phyloP scores from a whole-genome alignment of 2,329 filamentous ascomycete genomes.

The Phialophora chinensis region DNA sequence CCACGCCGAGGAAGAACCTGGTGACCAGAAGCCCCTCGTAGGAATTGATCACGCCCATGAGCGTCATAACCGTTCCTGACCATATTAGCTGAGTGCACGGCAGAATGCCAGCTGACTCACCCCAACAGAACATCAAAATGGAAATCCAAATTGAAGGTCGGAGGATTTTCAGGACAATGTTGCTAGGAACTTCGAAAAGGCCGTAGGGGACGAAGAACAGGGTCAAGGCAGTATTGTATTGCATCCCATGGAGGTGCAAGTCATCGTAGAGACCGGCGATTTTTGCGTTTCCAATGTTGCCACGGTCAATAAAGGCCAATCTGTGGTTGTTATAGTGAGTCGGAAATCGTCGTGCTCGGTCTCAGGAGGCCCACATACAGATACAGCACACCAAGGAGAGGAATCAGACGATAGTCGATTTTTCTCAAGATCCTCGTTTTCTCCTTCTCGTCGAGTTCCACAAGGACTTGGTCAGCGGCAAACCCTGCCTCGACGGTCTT shows the following conservation, averaged over 20 bases:
- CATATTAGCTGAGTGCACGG: background rate
- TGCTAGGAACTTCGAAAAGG: slow-evolving; percentile 51
- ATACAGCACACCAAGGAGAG: slow-evolving; percentile 53
- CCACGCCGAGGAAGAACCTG: slow-evolving; percentile 54
- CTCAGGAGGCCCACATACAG: slow-evolving; percentile 49
- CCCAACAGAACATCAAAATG: slow-evolving; percentile 39
- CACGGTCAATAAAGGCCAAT: slow-evolving; percentile 46
- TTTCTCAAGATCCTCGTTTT: slow-evolving; percentile 47
- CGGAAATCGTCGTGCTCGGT: background rate
- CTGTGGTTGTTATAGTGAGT: slow-evolving; percentile 3
- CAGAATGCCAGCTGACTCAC: background rate
- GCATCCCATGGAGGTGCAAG: slow-evolving; percentile 50
- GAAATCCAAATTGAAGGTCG: slow-evolving; percentile 34
- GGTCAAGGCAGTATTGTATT: slow-evolving; percentile 45
- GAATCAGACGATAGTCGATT: slow-evolving; percentile 52
- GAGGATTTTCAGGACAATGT: slow-evolving; percentile 54
- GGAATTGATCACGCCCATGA: slow-evolving; percentile 52
- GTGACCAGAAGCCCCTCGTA: slow-evolving; percentile 51
- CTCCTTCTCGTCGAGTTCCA: slow-evolving; percentile 29
- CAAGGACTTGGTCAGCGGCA: slow-evolving; percentile 18
- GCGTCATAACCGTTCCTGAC: slow-evolving; percentile 52
- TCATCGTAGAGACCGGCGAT: slow-evolving; percentile 52
- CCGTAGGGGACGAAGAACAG: slow-evolving; percentile 40
- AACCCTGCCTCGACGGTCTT: slow-evolving; percentile 27
- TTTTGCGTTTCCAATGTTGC: slow-evolving; percentile 56